These are phyloP conservation scores for Saussurea involucrata DNA, from an alignment of 129 eudicot species.

Conservation along the genomic window DNA sequence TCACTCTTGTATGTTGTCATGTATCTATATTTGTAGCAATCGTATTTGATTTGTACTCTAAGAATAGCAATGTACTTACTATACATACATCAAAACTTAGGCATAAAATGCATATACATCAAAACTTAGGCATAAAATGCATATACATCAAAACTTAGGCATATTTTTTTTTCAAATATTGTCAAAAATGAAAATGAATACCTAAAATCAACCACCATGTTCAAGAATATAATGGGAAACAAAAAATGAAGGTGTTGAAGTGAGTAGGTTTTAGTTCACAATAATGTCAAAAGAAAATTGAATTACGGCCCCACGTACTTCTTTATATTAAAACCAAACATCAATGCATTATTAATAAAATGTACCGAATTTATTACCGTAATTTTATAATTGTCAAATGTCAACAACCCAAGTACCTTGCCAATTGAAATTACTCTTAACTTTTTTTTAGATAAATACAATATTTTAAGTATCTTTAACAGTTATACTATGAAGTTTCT, in stretches of 20 bases:
- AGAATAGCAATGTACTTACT: not conserved
- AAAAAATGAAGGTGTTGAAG: not conserved
- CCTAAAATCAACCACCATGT: not conserved
- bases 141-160: no score
- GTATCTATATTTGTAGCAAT: not conserved
- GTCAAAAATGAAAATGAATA: no score
- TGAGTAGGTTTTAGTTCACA: slow-evolving; percentile 3
- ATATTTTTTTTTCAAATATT: no score
- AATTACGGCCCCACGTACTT: slow-evolving; percentile 14
- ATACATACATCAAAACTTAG: not conserved
- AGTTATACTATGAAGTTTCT: no score
- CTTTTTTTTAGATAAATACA: no score
- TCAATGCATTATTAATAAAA: slow-evolving; percentile 9
- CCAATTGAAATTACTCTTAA: no score
- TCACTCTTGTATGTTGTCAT: not conserved
- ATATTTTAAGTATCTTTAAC: no score
- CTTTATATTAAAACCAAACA: not conserved
- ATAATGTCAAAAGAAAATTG: slow-evolving; percentile 12
- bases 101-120: not conserved
- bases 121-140: no score
- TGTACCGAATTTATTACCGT: not conserved
- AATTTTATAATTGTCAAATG: not conserved
- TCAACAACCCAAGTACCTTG: slow-evolving; percentile 29
- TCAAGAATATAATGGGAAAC: not conserved
- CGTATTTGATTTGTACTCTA: no score